phyloP scores from a whole-genome alignment of 192 early-diverging fungal species.

The Coemansia sp. region DNA sequence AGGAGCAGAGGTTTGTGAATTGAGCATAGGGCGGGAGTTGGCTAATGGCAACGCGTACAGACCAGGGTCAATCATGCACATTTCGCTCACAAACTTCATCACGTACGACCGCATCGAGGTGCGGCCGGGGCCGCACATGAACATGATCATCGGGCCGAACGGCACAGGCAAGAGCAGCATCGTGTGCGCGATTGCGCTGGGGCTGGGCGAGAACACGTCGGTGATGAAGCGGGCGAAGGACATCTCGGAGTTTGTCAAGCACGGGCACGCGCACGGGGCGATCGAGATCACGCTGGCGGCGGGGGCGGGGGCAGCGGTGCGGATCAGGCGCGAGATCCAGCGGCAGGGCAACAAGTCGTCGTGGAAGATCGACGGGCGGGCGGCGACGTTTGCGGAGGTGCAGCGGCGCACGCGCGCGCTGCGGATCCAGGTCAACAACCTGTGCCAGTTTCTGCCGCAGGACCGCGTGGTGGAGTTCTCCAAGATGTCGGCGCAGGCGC shows the following conservation, averaged over 20 bases:
- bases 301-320: neutral
- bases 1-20: no score
- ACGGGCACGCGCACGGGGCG: constrained; percentile 73
- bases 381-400: constrained; percentile 66
- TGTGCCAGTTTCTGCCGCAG: constrained; percentile 98
- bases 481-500: constrained; percentile 74
- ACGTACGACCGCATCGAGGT: constrained; percentile 91
- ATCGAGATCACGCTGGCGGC: constrained; percentile 89
- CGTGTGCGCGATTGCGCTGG: constrained; percentile 96
- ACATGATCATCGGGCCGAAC: constrained; percentile 98
- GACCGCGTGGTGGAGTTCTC: constrained; percentile 95
- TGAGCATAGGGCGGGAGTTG: neutral
- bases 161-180: constrained; percentile 96
- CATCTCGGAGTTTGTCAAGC: constrained; percentile 91
- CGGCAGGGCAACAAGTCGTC: constrained; percentile 66
- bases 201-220: constrained; percentile 78
- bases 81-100: constrained; percentile 76
- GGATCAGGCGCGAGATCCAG: constrained; percentile 66
- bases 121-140: constrained; percentile 89
- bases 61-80: constrained; percentile 39
- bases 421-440: constrained; percentile 93
- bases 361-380: constrained; percentile 83
- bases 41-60: constrained; percentile 15
- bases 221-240: constrained; percentile 87
- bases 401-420: constrained; percentile 62